Percentiles rank a stretch among this genome's conserved stretches.
Evolutionary conservation across 2,329 filamentous ascomycete species (phyloP).

Genomic region (Periconia sp.): DNA sequence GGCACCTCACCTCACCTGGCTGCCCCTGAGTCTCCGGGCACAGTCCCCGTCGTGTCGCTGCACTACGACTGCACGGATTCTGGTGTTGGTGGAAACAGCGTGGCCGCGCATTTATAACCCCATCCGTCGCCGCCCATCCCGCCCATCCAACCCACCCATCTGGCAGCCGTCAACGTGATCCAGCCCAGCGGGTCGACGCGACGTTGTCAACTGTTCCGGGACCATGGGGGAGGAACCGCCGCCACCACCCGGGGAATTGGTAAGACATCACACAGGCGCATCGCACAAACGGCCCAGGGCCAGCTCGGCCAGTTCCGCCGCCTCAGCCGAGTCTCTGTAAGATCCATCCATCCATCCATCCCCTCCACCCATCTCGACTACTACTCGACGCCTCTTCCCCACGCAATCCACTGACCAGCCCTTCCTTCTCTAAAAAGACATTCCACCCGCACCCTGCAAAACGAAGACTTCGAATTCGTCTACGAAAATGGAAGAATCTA

Average conservation of each 20-base stretch:
- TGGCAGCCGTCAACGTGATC: neutral
- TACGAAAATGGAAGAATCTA: slow-evolving; percentile 63
- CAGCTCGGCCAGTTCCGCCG: slow-evolving; percentile 32
- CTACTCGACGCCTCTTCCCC: neutral
- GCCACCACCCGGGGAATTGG: slow-evolving; percentile 41
- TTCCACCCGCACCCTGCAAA: slow-evolving; percentile 42
- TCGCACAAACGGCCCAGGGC: slow-evolving; percentile 35
- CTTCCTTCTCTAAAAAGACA: slow-evolving; percentile 23
- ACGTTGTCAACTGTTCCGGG: slow-evolving; percentile 18
- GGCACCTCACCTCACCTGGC: no score
- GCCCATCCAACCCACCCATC: slow-evolving; percentile 5
- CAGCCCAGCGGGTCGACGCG: neutral
- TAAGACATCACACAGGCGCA: slow-evolving; percentile 37
- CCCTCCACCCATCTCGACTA: neutral
- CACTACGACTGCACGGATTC: neutral
- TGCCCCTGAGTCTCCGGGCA: neutral
- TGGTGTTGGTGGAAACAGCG: neutral
- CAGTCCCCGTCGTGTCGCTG: neutral
- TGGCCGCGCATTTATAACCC: slow-evolving; percentile 5
- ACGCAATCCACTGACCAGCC: neutral
- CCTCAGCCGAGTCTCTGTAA: slow-evolving; percentile 38
- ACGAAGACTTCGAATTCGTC: slow-evolving; percentile 57
- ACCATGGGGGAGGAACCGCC: slow-evolving; percentile 25
- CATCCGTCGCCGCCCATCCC: slow-evolving; percentile 3
- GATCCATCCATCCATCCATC: slow-evolving; percentile 4